Evolutionary conservation across 306 rosid species (phyloP).

Genomic region (Glycyrrhiza uralensis): DNA sequence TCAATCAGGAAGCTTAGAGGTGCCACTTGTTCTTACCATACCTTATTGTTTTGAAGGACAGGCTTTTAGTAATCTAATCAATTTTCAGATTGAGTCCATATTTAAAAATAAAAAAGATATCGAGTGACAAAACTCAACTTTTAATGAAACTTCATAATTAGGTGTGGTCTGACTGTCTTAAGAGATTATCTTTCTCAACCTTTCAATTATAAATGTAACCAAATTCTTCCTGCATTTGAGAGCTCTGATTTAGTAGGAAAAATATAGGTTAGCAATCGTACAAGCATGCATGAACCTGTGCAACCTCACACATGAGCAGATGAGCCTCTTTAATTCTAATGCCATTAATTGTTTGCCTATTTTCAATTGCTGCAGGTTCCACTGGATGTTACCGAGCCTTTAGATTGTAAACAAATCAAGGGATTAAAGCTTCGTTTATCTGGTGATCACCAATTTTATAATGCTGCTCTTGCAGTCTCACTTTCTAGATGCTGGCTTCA

Average conservation of each 20-base stretch:
- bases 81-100: slow-evolving; percentile 2
- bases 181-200: not conserved
- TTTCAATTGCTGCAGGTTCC: slow-evolving; percentile 55
- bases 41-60: not conserved
- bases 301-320: not conserved
- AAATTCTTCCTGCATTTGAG: not conserved
- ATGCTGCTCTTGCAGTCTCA: slow-evolving; percentile 79
- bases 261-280: not conserved
- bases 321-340: not conserved
- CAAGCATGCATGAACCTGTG: not conserved
- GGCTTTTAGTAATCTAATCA: not conserved
- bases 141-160: not conserved
- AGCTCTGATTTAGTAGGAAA: not conserved
- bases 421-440: slow-evolving; percentile 61
- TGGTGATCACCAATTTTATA: slow-evolving; percentile 69
- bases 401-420: slow-evolving; percentile 42
- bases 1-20: not conserved
- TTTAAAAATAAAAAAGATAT: not conserved
- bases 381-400: slow-evolving; percentile 45
- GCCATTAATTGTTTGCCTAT: slow-evolving; percentile 24
- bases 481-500: slow-evolving; percentile 83
- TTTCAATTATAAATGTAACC: not conserved
- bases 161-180: not conserved
- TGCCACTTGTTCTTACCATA: not conserved
- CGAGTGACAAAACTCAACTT: not conserved